Evolutionary conservation across 768 basidiomycete species (phyloP).

Genomic region (Phylloporus sp.): DNA sequence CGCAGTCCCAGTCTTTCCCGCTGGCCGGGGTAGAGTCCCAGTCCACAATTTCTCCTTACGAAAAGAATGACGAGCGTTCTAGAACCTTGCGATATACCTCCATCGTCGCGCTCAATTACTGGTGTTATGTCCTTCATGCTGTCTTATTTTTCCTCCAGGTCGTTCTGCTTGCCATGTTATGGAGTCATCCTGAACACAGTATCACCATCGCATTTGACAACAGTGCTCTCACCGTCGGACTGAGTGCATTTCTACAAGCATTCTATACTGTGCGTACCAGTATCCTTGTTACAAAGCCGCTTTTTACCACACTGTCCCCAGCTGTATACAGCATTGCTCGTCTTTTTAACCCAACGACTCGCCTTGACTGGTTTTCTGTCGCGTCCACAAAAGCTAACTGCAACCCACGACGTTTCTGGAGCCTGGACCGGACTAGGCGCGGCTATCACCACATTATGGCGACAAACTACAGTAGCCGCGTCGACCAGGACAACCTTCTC

Average conservation of each 20-base stretch:
- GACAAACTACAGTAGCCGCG: not conserved
- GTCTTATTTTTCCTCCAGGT: not conserved
- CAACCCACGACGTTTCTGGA: not conserved
- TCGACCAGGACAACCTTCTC: not conserved
- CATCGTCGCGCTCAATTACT: not conserved
- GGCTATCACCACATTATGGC: not conserved
- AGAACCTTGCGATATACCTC: not conserved
- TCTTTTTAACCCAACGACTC: not conserved
- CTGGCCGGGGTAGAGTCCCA: not conserved
- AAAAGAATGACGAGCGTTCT: not conserved
- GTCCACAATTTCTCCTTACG: not conserved
- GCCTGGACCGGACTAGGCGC: not conserved
- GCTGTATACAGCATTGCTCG: not conserved
- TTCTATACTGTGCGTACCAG: not conserved
- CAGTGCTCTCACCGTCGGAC: not conserved
- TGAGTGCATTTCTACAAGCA: not conserved
- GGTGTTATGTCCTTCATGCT: not conserved
- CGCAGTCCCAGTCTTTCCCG: not conserved
- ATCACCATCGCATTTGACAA: not conserved
- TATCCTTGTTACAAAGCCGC: too few relatives aligned
- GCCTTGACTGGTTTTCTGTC: not conserved
- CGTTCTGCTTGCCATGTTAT: not conserved
- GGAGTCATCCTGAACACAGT: not conserved
- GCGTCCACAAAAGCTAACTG: not conserved
- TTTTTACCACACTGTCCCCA: not conserved